Evolutionary conservation across 2,329 filamentous ascomycete species (phyloP), one percentile per base, ranked within the genome.

Genomic region (Fusarium haematococcum): DNA sequence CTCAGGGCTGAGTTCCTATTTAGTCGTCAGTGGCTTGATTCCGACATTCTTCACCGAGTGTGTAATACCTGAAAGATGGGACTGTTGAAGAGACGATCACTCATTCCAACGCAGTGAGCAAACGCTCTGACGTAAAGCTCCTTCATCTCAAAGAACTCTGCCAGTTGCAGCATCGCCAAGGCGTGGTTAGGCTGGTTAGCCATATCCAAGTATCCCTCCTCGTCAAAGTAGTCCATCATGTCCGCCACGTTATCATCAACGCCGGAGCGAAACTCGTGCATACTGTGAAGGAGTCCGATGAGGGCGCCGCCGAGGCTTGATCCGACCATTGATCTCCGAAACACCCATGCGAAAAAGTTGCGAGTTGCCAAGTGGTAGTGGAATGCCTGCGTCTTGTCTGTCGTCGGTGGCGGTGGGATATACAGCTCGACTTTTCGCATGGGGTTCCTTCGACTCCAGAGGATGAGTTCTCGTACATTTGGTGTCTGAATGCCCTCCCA

Each of bases 31-130:
- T 64, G 64, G 57, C n/a, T 57, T 70, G 7, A 2, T 59, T 33
- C 32, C 35, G 63, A 69, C 48, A 52, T 61, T 48, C 66, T 58
- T 33, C 13, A 14, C 27, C 2, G 9, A 16, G 18, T 30, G 30
- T 61, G 61, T 83, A 88, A 75, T 84, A 92, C 91, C 80, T 88
- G 84, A 70, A 91, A 93, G 71, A 93, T 93, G 1, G 87, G 80
- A 73, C 88, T 89, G 7, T 83, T 78, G 45, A 86, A 84, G 6
- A 95, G 71, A 30, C 85, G 84, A 23, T 93, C 89, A 69, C 88
- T 89, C 93, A 96, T 95, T 50, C 94, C 94, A 39, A 93, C 92
- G 78, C 93, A 95, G 78, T 97, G 94, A 16, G 89, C 88, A 81
- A 95, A 95, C 0, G 94, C 91, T 77, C 94, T 89, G 13, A 91